Percentiles rank a stretch among this genome's conserved stretches.
Conservation (phyloP, 495 filamentous ascomycete genomes). For the Penicillium fimorum region DNA sequence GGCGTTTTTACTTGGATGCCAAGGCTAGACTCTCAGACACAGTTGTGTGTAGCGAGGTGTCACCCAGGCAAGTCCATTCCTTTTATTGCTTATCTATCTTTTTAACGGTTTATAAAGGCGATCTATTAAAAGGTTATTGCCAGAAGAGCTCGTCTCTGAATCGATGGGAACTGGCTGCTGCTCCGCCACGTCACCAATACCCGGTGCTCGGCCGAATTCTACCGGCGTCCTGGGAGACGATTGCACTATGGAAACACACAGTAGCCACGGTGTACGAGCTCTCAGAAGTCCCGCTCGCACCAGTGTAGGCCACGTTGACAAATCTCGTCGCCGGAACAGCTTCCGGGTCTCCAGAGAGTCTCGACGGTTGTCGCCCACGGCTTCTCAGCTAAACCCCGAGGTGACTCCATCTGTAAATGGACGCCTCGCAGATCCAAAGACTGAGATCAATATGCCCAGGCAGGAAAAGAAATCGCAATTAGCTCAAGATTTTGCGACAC, state of each 20-base stretch:
- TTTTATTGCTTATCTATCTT: background rate
- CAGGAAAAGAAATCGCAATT: background rate
- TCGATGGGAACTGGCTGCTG: constrained; percentile 27
- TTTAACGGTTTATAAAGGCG: constrained; percentile 12
- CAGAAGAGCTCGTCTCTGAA: constrained; percentile 18
- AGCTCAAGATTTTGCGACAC: background rate
- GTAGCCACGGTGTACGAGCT: constrained; percentile 21
- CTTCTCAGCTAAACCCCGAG: constrained; percentile 1
- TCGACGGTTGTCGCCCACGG: constrained; percentile 11
- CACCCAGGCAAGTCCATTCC: constrained; percentile 14
- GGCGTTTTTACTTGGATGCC: constrained; percentile 1
- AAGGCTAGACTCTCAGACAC: constrained; percentile 1
- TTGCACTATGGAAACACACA: constrained; percentile 23
- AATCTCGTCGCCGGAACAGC: constrained; percentile 12
- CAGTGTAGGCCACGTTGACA: constrained; percentile 15
- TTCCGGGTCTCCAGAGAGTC: constrained; percentile 9
- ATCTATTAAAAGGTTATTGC: constrained; percentile 19
- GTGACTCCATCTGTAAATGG: background rate
- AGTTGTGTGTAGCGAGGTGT: background rate
- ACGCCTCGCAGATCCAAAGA: background rate
- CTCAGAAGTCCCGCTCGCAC: constrained; percentile 15
- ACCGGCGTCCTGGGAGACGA: constrained; percentile 21
- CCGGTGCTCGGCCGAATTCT: constrained; percentile 23
- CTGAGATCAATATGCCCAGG: background rate
- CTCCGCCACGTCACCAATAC: constrained; percentile 24